phyloP scores from a whole-genome alignment of 176 grass and related monocot genomes.

The Eleusine coracana region DNA sequence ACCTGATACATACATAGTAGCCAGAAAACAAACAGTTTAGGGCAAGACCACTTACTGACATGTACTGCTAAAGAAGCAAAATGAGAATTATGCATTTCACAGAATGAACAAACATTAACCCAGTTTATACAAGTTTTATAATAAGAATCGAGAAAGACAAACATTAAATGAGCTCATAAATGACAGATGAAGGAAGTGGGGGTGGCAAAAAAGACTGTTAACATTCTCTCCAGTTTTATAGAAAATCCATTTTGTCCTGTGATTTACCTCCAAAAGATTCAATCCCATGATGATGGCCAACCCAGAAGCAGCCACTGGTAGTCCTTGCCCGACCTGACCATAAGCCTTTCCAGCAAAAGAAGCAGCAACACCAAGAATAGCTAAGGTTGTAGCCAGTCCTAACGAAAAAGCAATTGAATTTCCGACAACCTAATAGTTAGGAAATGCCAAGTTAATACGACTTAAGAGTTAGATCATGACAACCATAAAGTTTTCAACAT shows the following conservation, averaged over 20 bases:
- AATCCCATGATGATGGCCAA: constrained; percentile 92
- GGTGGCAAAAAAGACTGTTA: background rate
- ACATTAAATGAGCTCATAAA: background rate
- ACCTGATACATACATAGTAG: constrained; percentile 58
- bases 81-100: constrained; percentile 7
- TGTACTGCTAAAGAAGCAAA: background rate
- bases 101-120: background rate
- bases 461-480: background rate
- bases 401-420: constrained; percentile 95
- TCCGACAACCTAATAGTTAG: constrained; percentile 70
- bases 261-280: constrained; percentile 89
- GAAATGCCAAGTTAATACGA: constrained; percentile 27
- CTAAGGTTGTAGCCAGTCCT: constrained; percentile 93
- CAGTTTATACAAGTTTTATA: background rate
- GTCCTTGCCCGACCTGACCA: constrained; percentile 93
- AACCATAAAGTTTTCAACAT: background rate
- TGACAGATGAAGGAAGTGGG: background rate
- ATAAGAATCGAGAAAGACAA: background rate
- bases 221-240: constrained; percentile 10
- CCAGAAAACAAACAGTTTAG: constrained; percentile 32
- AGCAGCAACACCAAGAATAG: constrained; percentile 87
- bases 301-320: constrained; percentile 83
- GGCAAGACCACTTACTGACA: background rate
- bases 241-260: background rate
- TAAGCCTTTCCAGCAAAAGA: constrained; percentile 98